Evolutionary conservation across 768 basidiomycete species (phyloP).

Genomic region (Leccinellum luteum): DNA sequence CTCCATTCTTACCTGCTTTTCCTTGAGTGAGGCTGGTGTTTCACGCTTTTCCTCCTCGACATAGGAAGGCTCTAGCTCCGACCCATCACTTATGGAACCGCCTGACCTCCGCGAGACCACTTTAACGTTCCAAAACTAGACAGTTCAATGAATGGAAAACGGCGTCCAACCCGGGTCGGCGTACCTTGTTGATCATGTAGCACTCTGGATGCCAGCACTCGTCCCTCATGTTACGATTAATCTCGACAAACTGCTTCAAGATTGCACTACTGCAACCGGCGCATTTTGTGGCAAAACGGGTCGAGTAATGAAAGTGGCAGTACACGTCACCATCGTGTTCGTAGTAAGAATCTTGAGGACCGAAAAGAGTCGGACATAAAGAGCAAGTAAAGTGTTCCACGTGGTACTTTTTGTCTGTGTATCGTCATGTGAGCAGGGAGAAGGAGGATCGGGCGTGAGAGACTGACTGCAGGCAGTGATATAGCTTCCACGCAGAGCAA

Average conservation of each 20-base stretch:
- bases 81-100: conserved; percentile 53
- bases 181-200: conserved; percentile 99
- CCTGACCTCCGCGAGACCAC: conserved; percentile 73
- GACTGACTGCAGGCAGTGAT: conserved; percentile 97
- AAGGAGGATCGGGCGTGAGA: not conserved
- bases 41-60: conserved; percentile 79
- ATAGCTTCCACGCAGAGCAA: conserved; percentile 94
- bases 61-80: conserved; percentile 53
- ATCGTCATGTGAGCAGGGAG: conserved; percentile 14
- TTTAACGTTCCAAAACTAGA: conserved; percentile 98
- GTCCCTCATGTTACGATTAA: conserved; percentile 96
- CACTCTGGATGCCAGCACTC: conserved; percentile 99
- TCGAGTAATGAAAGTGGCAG: conserved; percentile 99
- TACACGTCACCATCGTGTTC: conserved; percentile 98
- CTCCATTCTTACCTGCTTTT: conserved; percentile 93
- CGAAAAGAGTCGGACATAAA: conserved; percentile 92
- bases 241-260: conserved; percentile 98
- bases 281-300: conserved; percentile 97
- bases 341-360: conserved; percentile 98
- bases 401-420: conserved; percentile 93
- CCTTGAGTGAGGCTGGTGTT: conserved; percentile 74
- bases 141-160: conserved; percentile 10
- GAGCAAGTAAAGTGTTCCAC: conserved; percentile 99
- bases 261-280: conserved; percentile 97
- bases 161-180: conserved; percentile 15